Base-by-base conservation (phyloP, 2,329 filamentous ascomycete genomes). In the Triangularia setosa region DNA sequence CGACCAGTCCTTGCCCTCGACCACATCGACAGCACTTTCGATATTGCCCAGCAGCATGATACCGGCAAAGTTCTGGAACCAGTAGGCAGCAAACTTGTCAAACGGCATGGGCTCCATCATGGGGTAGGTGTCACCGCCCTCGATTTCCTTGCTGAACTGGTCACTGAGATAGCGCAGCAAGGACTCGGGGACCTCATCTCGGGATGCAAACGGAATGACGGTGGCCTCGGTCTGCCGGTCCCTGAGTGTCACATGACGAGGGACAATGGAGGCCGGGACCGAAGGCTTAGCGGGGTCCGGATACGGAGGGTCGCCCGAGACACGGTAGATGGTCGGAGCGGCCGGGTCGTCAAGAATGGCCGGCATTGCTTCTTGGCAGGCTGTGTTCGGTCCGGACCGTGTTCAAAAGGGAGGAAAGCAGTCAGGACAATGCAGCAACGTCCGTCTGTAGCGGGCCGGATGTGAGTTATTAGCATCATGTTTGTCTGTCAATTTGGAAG, bases 21-120 rank as follows among this genome's bases (percentile, higher is more conserved):
- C 72, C 65, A 85, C 77, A 63, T 89, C 87, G 62, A 86, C 83
- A 25, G 84, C 79, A 63, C 82, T 83, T 60, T 86, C 84, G 64
- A 94, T 87, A 71, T 89, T 87, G 63, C 93, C 92, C 52, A 95
- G 81, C 23, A 96, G 81, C 91, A 96, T 95, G 74, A 96, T 87
- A 58, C 91, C 92, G 56, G 87, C 92, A 73, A 96, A 96, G 76
- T 93, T 92, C 72, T 92, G 90, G 75, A 97, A 94, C 93, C 93
- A 97, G 78, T 96, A 95, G 61, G 85, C 81, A 9, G 88, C 88
- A 73, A 96, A 97, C 67, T 84, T 85, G 21, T 90, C 87, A n/a
- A 89, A 79, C 4, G 88, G 81, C 77, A 96, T 86, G 18, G 87
- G 81, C 60, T 93, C 88, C 71, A 89, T 86, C 90, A 96, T 94